A percentile compares a stretch with the other conserved stretches of the same genome.
These are phyloP conservation scores for Cornus kousa DNA, from an alignment of 148 eudicot genomes.

Conservation along the genomic window DNA sequence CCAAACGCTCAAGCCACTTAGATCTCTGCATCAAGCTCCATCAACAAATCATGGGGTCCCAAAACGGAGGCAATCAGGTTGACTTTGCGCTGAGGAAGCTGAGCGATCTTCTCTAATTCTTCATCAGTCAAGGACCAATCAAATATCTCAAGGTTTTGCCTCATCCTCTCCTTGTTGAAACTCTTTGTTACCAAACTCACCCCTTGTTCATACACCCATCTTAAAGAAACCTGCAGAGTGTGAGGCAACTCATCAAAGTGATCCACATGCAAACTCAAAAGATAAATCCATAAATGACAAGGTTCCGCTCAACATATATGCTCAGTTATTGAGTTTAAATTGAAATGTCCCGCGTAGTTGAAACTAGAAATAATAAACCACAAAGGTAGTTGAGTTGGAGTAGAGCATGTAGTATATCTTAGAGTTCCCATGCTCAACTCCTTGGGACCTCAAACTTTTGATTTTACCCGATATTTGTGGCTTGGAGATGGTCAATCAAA, in stretches of 20 bases:
- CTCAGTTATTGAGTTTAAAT: too few relatives aligned
- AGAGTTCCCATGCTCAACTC: too few relatives aligned
- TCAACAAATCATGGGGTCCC: constrained; percentile 19
- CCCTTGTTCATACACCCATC: constrained; percentile 83
- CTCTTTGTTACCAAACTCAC: constrained; percentile 60
- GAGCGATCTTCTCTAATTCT: constrained; percentile 46
- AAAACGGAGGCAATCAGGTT: constrained; percentile 10
- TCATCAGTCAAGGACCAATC: constrained; percentile 61
- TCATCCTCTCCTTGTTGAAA: constrained; percentile 72
- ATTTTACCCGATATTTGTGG: too few relatives aligned
- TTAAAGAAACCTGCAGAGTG: constrained; percentile 50
- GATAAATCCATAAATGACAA: too few relatives aligned
- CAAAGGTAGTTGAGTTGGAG: too few relatives aligned
- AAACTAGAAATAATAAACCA: too few relatives aligned
- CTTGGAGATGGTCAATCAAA: too few relatives aligned
- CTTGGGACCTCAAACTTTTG: too few relatives aligned
- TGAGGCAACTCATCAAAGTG: background rate
- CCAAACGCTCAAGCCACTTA: background rate
- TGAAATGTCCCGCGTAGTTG: too few relatives aligned
- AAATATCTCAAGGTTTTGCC: constrained; percentile 56
- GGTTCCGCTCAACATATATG: too few relatives aligned
- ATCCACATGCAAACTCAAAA: background rate
- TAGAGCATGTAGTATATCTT: too few relatives aligned
- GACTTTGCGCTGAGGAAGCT: constrained; percentile 63
- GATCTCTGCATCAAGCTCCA: constrained; percentile 25